Evolutionary conservation across 805 yeast species (phyloP).

Genomic region (Yarrowia sp.): DNA sequence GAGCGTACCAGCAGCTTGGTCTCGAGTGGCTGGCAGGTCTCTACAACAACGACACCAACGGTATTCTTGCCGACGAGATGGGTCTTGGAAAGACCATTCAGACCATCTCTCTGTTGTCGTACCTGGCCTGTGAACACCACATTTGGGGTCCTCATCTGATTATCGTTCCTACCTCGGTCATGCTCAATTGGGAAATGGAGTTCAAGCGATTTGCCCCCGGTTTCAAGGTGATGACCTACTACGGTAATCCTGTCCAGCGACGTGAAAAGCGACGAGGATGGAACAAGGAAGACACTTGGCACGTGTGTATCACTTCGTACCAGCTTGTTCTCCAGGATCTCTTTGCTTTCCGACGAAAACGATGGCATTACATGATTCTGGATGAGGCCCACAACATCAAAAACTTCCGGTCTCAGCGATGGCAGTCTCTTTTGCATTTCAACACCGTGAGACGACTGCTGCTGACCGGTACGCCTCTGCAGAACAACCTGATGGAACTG

Average conservation of each 20-base stretch:
- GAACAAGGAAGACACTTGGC: constrained; percentile 96
- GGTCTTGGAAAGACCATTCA: constrained; percentile 96
- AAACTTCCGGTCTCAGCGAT: constrained; percentile 92
- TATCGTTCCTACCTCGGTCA: constrained; percentile 96
- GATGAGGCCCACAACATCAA: constrained; percentile 99
- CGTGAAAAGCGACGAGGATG: constrained; percentile 96
- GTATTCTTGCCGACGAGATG: constrained; percentile 98
- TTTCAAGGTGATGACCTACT: constrained; percentile 90
- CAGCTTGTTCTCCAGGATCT: constrained; percentile 98
- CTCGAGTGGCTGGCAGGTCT: constrained; percentile 95
- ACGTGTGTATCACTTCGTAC: constrained; percentile 95
- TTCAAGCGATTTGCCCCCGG: constrained; percentile 98
- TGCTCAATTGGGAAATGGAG: constrained; percentile 99
- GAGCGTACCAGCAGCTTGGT: constrained; percentile 95
- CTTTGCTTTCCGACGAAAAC: constrained; percentile 86
- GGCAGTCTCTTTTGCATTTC: constrained; percentile 95
- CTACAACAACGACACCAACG: constrained; percentile 91
- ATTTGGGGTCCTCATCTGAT: constrained; percentile 98
- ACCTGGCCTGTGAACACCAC: constrained; percentile 90
- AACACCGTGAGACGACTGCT: constrained; percentile 87
- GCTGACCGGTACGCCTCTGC: constrained; percentile 96
- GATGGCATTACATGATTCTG: constrained; percentile 80
- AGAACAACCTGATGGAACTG: constrained; percentile 90
- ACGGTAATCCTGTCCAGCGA: constrained; percentile 96
- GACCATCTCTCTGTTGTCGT: constrained; percentile 84